A percentile compares a stretch with the other conserved stretches of the same genome.
phyloP scores from a whole-genome alignment of 306 rosid genomes.

The Lathyrus aphaca region DNA sequence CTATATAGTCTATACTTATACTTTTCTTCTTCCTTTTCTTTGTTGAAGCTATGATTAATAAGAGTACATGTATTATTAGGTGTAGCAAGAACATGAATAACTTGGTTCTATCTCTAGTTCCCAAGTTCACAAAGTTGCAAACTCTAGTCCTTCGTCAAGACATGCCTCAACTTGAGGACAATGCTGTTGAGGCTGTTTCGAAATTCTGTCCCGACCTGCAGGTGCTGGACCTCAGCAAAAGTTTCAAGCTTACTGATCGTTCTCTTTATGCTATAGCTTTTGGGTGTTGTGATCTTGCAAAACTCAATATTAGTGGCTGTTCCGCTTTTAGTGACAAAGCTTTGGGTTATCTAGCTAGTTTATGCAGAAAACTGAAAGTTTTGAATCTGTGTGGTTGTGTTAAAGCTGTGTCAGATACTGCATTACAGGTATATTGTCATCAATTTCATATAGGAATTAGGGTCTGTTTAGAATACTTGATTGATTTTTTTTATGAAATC shows the following conservation, averaged over 20 bases:
- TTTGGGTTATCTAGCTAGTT: slow-evolving; percentile 64
- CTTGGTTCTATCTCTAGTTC: slow-evolving; percentile 74
- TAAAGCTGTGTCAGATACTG: slow-evolving; percentile 69
- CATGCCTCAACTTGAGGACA: slow-evolving; percentile 77
- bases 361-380: slow-evolving; percentile 61
- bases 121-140: slow-evolving; percentile 76
- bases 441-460: background rate
- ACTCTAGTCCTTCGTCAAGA: slow-evolving; percentile 78
- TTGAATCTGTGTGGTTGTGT: slow-evolving; percentile 88
- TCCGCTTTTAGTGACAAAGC: slow-evolving; percentile 73
- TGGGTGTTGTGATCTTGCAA: slow-evolving; percentile 67
- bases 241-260: slow-evolving; percentile 78
- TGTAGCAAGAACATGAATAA: slow-evolving; percentile 83
- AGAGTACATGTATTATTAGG: slow-evolving; percentile 47
- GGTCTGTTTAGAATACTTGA: background rate
- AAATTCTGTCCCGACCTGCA: slow-evolving; percentile 74
- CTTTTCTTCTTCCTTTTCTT: background rate
- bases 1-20: background rate
- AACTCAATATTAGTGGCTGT: slow-evolving; percentile 81
- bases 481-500: background rate
- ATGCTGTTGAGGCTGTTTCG: slow-evolving; percentile 71
- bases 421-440: slow-evolving; percentile 63
- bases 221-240: slow-evolving; percentile 88
- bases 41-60: background rate
- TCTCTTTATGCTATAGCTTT: slow-evolving; percentile 71